Percentiles rank a stretch among this genome's conserved stretches.
Evolutionary conservation across 495 filamentous ascomycete species (phyloP).

Genomic region (Staphylotrichum longicolle): DNA sequence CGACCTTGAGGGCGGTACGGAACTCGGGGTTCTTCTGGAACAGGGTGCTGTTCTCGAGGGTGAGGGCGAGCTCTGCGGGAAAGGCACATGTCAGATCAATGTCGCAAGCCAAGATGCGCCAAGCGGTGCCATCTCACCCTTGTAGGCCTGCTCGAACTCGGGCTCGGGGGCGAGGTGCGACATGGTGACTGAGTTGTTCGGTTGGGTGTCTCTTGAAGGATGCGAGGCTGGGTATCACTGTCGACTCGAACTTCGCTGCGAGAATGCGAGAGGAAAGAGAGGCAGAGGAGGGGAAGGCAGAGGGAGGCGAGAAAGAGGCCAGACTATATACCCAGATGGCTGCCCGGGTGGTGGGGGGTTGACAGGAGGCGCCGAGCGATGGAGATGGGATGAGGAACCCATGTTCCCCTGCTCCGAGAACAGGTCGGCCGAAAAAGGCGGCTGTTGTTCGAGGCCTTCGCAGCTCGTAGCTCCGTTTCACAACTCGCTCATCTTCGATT

Average conservation of each 20-base stretch:
- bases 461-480: conserved; percentile 21
- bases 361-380: conserved; percentile 2
- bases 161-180: conserved; percentile 84
- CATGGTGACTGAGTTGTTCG: conserved; percentile 52
- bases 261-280: conserved; percentile 16
- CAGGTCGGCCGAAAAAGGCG: conserved; percentile 17
- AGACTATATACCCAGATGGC: conserved; percentile 21
- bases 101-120: neutral
- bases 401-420: conserved; percentile 11
- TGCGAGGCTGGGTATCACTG: conserved; percentile 15
- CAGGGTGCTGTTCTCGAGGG: conserved; percentile 88
- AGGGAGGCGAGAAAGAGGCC: conserved; percentile 13
- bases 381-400: conserved; percentile 2
- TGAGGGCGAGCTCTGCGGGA: conserved; percentile 78
- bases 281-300: conserved; percentile 1
- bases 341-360: conserved; percentile 12
- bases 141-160: conserved; percentile 98
- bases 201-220: conserved; percentile 2
- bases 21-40: conserved; percentile 94
- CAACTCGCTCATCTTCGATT: conserved; percentile 5
- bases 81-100: conserved; percentile 15
- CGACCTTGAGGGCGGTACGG: conserved; percentile 82
- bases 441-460: conserved; percentile 1
- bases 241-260: conserved; percentile 16
- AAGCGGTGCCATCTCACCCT: conserved; percentile 55